Evolutionary conservation across 768 basidiomycete species (phyloP), one percentile per base, ranked within the genome.

Genomic region (Xanthoconium stramineum): DNA sequence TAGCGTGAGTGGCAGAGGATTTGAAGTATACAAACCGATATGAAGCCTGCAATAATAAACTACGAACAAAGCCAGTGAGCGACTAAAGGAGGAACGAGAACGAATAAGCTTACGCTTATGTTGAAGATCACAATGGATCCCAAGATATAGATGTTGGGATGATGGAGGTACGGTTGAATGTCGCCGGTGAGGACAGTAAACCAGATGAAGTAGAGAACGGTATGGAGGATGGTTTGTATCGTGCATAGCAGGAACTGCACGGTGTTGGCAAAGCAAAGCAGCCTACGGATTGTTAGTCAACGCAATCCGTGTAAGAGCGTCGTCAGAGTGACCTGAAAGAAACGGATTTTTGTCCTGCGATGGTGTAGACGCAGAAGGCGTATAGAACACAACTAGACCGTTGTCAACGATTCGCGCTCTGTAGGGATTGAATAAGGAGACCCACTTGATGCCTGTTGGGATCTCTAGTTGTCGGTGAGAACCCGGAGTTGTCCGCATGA

Each of bases 241-340:
- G 17, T 36, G 39, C 59, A 64, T 8, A 69, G 36, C 24, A 61
- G 47, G 47, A 67, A 69, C n/a, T 61, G 56, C 8, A 51, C 5
- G 8, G 59, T 51, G 53, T 51, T 58, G 17, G 55, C 44, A 7
- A 65, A 13, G 2, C 67, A 47, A 32, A 69, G 51, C 3, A 50
- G 3, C 32, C 62, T 63, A 19, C 2, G 5, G 15, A 13, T 33
- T 10, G 36, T 58, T 12, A 3, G 30, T 6, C 32, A 8, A 47
- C 28, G 13, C 45, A 17, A 5, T 35, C 11, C 20, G 36, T 3
- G 17, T 2, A 10, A 15, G 6, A 35, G 33, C 8, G 36, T 37
- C 24, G 30, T 45, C 9, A 11, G 29, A 17, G 36, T 49, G 36
- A 55, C 63, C 59, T 58, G 56, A 46, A 53, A 19, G 56, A 55